Base-by-base conservation (phyloP, 495 filamentous ascomycete genomes). In the Tetracladium marchalianum region DNA sequence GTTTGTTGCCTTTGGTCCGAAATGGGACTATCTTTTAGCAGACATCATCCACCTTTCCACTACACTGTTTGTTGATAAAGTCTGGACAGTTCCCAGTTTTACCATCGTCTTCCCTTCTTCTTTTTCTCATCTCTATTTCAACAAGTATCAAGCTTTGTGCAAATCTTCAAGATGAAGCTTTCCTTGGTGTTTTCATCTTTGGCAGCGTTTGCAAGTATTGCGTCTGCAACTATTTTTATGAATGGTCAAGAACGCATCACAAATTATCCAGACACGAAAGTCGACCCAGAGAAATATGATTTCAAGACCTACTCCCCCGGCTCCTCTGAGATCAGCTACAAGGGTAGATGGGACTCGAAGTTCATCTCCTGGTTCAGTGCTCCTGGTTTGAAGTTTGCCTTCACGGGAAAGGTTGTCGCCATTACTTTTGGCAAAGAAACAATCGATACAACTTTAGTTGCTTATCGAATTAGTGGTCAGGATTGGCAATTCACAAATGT, bases 401-500 rank as follows among this genome's bases (percentile, higher is more conserved):
- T 83, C 55, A 75, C 76, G 4, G 80, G 80, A n/a, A 56, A 69
- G 31, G 73, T 72, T 22, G 72, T 82, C 13, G 81, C 80, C 24
- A 70, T 83, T 36, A 75, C 70, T 11, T 84, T 84, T 43, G 80
- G 81, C 2, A 59, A 71, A 32, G 58, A 71, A 31, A 85, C 82
- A 1, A 66, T 62, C 11, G 52, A 75, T 32, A 70, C 68, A 1
- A 73, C 73, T 8, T 66, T 84, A 11, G 60, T 85, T 22, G 81
- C 72, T 31, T 83, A 80, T 52, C 77, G 80, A 10, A 63, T 83
- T 37, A 70, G 67, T 7, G 77, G 77, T 6, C 67, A 80, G 39
- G 80, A 84, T 54, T 85, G 81, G 78, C 66, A 68, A 35, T 79
- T 83, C 51, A 77, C 80, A 34, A 84, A 84, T 61, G 70, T 85